Evolutionary conservation across 192 early-diverging fungal genomes (phyloP).

Genomic region (Podila epicladia): DNA sequence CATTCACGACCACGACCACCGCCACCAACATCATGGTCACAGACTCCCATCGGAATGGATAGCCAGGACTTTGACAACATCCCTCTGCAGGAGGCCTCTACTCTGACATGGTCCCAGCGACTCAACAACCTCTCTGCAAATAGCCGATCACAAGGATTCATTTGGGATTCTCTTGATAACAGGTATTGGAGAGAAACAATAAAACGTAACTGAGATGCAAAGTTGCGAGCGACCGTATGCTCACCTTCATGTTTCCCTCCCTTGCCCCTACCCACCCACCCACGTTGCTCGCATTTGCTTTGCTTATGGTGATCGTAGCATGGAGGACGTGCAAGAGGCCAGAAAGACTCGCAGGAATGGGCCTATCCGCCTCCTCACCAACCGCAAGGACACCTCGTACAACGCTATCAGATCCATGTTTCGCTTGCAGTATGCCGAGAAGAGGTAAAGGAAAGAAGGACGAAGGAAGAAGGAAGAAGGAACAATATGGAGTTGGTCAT

Average conservation of each 20-base stretch:
- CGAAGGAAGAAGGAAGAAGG: neutral
- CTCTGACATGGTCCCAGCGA: conserved; percentile 29
- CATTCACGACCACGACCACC: neutral
- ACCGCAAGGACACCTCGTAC: conserved; percentile 40
- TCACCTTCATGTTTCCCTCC: no score
- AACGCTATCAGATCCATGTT: conserved; percentile 30
- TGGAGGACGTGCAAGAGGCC: conserved; percentile 38
- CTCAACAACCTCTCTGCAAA: conserved; percentile 11
- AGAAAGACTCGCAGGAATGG: conserved; percentile 25
- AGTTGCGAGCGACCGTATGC: neutral
- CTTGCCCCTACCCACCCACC: no score
- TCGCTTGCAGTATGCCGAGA: conserved; percentile 38
- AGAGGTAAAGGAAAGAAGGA: conserved; percentile 6
- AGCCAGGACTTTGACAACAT: neutral
- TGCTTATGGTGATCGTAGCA: neutral
- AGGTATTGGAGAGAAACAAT: conserved; percentile 6
- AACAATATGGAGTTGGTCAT: no score
- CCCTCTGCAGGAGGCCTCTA: neutral
- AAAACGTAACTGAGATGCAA: neutral
- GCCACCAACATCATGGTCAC: neutral
- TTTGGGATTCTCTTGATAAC: conserved; percentile 46
- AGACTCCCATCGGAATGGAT: neutral
- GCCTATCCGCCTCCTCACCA: conserved; percentile 22
- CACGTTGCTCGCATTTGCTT: neutral
- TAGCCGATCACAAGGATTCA: conserved; percentile 29